Evolutionary conservation across 2,329 filamentous ascomycete genomes (phyloP).

Genomic region (Aaosphaeria pasadenensis): DNA sequence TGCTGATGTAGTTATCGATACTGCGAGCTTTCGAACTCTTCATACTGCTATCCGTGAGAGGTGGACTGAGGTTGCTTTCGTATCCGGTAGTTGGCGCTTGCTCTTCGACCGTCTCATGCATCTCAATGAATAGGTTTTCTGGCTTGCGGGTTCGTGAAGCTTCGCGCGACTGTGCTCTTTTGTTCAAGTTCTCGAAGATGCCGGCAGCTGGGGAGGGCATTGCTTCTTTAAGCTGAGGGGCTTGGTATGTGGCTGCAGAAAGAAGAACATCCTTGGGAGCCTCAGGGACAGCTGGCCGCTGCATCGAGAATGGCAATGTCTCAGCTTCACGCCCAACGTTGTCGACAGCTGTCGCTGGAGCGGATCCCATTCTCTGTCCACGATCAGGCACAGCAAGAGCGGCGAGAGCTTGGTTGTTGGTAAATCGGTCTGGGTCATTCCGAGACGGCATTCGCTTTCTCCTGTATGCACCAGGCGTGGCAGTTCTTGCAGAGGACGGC

Average conservation of each 20-base stretch:
- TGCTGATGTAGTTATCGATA: constrained; percentile 82
- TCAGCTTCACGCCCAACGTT: constrained; percentile 42
- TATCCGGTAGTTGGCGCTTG: constrained; percentile 26
- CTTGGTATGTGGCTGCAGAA: constrained; percentile 33
- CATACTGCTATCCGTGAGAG: constrained; percentile 48
- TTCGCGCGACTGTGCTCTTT: constrained; percentile 60
- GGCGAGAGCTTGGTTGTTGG: constrained; percentile 30
- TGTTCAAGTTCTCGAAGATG: constrained; percentile 61
- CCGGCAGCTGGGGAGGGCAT: constrained; percentile 67
- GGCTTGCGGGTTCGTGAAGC: constrained; percentile 78
- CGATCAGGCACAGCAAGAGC: constrained; percentile 35
- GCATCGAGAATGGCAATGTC: constrained; percentile 34
- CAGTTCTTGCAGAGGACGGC: constrained; percentile 48
- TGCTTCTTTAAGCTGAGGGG: constrained; percentile 24
- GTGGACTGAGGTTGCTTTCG: constrained; percentile 54
- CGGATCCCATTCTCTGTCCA: constrained; percentile 25
- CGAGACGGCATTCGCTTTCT: constrained; percentile 61
- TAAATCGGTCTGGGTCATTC: constrained; percentile 25
- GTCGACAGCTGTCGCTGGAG: constrained; percentile 33
- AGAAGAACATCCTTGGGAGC: constrained; percentile 56
- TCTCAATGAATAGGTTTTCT: constrained; percentile 57
- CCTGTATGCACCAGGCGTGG: constrained; percentile 63
- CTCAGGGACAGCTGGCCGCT: constrained; percentile 39
- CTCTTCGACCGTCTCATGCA: constrained; percentile 42
- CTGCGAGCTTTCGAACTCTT: constrained; percentile 60